Evolutionary conservation across 331 rosid species (phyloP).

Genomic region (Telfairia occidentalis): DNA sequence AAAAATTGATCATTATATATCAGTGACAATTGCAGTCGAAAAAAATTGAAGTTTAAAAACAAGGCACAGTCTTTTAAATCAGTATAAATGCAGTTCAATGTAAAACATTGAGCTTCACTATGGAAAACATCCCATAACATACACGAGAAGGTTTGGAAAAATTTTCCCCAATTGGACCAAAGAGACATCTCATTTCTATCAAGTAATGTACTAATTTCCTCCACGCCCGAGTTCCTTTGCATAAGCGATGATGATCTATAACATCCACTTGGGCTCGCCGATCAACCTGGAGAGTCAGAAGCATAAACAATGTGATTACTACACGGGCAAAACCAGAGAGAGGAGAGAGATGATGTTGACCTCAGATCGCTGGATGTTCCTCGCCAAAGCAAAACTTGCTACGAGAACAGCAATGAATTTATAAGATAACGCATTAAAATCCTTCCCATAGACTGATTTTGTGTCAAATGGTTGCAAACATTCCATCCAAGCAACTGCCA

Average conservation of each 20-base stretch:
- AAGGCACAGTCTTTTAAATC: not conserved
- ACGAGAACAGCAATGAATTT: conserved; percentile 89
- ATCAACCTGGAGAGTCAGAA: conserved; percentile 59
- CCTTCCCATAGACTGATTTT: conserved; percentile 85
- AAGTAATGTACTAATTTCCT: conserved; percentile 74
- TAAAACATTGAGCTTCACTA: conserved; percentile 4
- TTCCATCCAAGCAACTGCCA: conserved; percentile 99
- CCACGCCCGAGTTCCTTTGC: conserved; percentile 78
- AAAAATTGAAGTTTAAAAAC: not conserved
- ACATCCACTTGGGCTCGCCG: conserved; percentile 66
- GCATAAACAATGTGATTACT: conserved; percentile 13
- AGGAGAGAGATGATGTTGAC: conserved; percentile 30
- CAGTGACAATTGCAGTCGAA: conserved; percentile 5
- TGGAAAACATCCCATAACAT: conserved; percentile 30
- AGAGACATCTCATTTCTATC: conserved; percentile 78
- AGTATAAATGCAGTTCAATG: not conserved
- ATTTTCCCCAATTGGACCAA: conserved; percentile 66
- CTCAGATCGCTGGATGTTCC: conserved; percentile 97
- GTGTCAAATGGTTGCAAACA: conserved; percentile 96
- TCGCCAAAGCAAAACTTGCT: conserved; percentile 90
- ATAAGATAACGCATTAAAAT: conserved; percentile 81
- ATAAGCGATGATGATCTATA: conserved; percentile 43
- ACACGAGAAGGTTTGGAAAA: conserved; percentile 63
- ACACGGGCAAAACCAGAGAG: not conserved
- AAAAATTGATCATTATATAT: not conserved